phyloP scores from a whole-genome alignment of 805 yeast species.

The Pichia occidentalis region DNA sequence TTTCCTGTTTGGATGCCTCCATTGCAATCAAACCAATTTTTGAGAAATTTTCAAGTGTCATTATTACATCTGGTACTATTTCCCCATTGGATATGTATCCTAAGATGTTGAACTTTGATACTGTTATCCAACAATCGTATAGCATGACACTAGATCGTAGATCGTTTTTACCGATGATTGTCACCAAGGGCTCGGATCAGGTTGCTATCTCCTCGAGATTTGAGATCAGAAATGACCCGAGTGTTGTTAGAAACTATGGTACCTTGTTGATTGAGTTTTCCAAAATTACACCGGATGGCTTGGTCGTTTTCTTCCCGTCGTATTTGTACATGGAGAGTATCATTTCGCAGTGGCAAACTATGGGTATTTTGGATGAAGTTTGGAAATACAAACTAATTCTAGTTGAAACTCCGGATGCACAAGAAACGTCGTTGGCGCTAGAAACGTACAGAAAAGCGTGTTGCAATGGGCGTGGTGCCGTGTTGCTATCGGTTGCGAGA shows the following conservation, averaged over 20 bases:
- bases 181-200: constrained; percentile 97
- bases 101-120: constrained; percentile 87
- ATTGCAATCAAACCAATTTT: constrained; percentile 96
- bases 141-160: constrained; percentile 92
- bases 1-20: constrained; percentile 94
- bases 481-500: constrained; percentile 93
- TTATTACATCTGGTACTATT: constrained; percentile 95
- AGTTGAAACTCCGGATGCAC: constrained; percentile 99
- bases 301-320: constrained; percentile 96
- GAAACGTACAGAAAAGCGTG: constrained; percentile 97
- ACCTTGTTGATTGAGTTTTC: constrained; percentile 86
- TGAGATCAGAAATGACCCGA: constrained; percentile 95
- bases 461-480: constrained; percentile 96
- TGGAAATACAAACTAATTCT: constrained; percentile 95
- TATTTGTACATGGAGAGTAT: constrained; percentile 97
- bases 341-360: constrained; percentile 96
- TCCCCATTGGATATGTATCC: constrained; percentile 99
- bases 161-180: constrained; percentile 90
- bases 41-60: constrained; percentile 85
- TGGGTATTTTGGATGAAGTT: constrained; percentile 97
- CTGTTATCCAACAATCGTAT: constrained; percentile 90
- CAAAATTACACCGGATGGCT: constrained; percentile 94
- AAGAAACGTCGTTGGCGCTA: constrained; percentile 90
- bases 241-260: constrained; percentile 96
- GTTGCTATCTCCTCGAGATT: constrained; percentile 94